Evolutionary conservation across 2,329 filamentous ascomycete genomes (phyloP).

Genomic region (Allantophomopsis cytisporea): DNA sequence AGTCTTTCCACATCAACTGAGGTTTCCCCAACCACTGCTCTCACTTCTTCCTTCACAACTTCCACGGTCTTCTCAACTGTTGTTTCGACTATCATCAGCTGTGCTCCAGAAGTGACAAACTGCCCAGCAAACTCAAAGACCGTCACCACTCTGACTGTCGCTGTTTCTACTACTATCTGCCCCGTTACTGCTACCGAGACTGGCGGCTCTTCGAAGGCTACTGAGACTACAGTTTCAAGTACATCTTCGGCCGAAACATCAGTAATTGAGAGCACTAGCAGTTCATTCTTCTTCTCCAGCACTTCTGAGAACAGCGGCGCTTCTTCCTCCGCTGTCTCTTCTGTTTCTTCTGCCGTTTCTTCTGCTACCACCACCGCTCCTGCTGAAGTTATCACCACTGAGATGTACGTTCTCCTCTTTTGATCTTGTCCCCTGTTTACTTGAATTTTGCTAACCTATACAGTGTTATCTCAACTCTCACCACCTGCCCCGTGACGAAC

Average conservation of each 20-base stretch:
- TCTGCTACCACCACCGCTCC: too few relatives aligned
- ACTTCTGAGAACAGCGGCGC: too few relatives aligned
- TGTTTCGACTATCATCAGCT: slow-evolving; percentile 34
- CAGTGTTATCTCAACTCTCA: slow-evolving; percentile 6
- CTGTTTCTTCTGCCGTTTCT: too few relatives aligned
- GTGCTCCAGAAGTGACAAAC: slow-evolving; percentile 29
- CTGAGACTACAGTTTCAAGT: slow-evolving; percentile 4
- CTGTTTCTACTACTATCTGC: slow-evolving; percentile 11
- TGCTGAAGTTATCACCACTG: neutral
- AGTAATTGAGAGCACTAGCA: too few relatives aligned
- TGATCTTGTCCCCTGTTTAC: neutral
- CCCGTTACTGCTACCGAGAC: slow-evolving; percentile 4
- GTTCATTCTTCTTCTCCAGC: too few relatives aligned
- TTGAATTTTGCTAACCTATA: neutral
- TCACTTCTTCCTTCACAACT: slow-evolving; percentile 4
- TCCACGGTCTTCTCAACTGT: slow-evolving; percentile 36
- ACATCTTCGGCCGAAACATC: neutral
- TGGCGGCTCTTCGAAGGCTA: slow-evolving; percentile 1
- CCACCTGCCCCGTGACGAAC: slow-evolving; percentile 12
- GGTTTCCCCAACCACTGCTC: neutral
- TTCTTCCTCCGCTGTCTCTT: too few relatives aligned
- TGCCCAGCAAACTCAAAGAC: slow-evolving; percentile 27
- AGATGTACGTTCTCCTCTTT: neutral
- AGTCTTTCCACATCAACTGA: neutral
- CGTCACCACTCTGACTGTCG: slow-evolving; percentile 5